phyloP scores from a whole-genome alignment of 2,329 filamentous ascomycete species.

The Xylariales sp. region DNA sequence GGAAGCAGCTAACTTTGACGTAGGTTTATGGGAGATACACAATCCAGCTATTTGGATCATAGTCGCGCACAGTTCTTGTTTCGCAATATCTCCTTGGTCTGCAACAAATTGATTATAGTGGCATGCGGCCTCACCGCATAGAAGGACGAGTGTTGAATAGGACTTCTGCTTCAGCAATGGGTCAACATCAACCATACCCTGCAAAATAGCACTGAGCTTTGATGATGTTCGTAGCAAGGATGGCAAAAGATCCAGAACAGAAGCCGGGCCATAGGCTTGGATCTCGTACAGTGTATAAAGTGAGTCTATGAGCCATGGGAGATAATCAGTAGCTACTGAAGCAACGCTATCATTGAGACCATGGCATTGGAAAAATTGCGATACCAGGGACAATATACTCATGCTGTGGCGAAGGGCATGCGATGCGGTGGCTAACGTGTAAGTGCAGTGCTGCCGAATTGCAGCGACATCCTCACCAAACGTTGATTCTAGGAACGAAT shows the following conservation, averaged over 20 bases:
- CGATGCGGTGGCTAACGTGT: constrained; percentile 31
- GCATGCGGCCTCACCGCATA: constrained; percentile 36
- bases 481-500: constrained; percentile 26
- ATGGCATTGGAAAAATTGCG: constrained; percentile 32
- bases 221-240: constrained; percentile 32
- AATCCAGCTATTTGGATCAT: constrained; percentile 32
- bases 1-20: constrained; percentile 35
- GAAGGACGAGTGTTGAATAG: constrained; percentile 31
- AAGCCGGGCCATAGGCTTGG: constrained; percentile 31
- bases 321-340: constrained; percentile 32
- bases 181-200: constrained; percentile 9
- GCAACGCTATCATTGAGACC: constrained; percentile 21
- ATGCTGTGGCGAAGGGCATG: constrained; percentile 43
- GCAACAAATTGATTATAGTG: constrained; percentile 25
- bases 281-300: constrained; percentile 36
- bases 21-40: constrained; percentile 22
- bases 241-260: constrained; percentile 25
- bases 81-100: constrained; percentile 20
- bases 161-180: constrained; percentile 27
- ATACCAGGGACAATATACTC: constrained; percentile 39
- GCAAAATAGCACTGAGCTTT: constrained; percentile 20
- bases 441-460: constrained; percentile 31
- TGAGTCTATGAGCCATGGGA: constrained; percentile 47
- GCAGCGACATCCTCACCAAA: constrained; percentile 11
- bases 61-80: constrained; percentile 31